Evolutionary conservation across 2,329 filamentous ascomycete genomes (phyloP).

Genomic region (Pseudocercospora eumusae): DNA sequence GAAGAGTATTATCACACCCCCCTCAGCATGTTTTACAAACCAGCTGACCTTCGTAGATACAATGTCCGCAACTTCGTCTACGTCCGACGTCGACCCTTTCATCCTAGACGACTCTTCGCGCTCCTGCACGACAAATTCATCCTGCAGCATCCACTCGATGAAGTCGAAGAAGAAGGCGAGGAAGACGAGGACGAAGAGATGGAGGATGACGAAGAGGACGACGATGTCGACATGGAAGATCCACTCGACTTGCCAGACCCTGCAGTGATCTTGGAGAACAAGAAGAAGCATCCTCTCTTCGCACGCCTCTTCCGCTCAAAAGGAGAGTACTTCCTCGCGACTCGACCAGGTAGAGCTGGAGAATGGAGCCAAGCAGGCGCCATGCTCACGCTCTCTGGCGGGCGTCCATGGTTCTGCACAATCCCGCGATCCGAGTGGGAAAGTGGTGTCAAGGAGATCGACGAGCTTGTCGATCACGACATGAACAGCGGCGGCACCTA

Average conservation of each 20-base stretch:
- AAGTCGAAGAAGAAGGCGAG: slow-evolving; percentile 31
- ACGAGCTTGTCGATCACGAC: slow-evolving; percentile 51
- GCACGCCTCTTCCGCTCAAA: slow-evolving; percentile 63
- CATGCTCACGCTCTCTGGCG: slow-evolving; percentile 62
- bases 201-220: slow-evolving; percentile 38
- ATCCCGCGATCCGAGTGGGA: slow-evolving; percentile 54
- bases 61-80: slow-evolving; percentile 73
- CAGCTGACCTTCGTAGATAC: slow-evolving; percentile 45
- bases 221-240: slow-evolving; percentile 39
- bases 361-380: slow-evolving; percentile 66
- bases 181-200: slow-evolving; percentile 29
- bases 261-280: slow-evolving; percentile 55
- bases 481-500: slow-evolving; percentile 54
- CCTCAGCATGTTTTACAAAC: background rate
- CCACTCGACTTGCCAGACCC: slow-evolving; percentile 37
- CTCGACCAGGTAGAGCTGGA: slow-evolving; percentile 57
- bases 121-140: slow-evolving; percentile 49
- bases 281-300: slow-evolving; percentile 57
- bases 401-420: slow-evolving; percentile 62
- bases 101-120: slow-evolving; percentile 45
- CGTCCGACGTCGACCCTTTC: slow-evolving; percentile 52
- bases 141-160: slow-evolving; percentile 43
- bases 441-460: slow-evolving; percentile 53
- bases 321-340: slow-evolving; percentile 62
- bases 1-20: slow-evolving; percentile 61